These are phyloP conservation scores for Cladosporium sp. DNA, from an alignment of 2,329 filamentous ascomycete genomes.

Conservation along the genomic window DNA sequence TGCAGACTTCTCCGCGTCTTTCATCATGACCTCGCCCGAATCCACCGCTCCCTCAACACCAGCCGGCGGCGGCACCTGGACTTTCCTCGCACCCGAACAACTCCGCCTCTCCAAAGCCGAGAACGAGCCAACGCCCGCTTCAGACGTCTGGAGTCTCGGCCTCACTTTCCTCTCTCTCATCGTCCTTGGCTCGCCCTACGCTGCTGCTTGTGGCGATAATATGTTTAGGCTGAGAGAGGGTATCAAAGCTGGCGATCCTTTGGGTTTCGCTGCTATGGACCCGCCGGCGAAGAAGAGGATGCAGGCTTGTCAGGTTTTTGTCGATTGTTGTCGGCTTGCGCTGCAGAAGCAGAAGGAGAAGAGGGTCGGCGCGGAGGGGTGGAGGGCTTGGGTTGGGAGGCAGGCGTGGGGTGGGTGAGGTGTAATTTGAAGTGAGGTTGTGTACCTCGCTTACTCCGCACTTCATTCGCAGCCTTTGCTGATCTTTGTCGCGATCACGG, in stretches of 20 bases:
- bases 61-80: slow-evolving; percentile 44
- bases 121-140: slow-evolving; percentile 30
- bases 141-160: slow-evolving; percentile 44
- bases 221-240: slow-evolving; percentile 41
- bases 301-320: slow-evolving; percentile 30
- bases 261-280: slow-evolving; percentile 38
- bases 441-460: too few relatives aligned
- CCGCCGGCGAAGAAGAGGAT: slow-evolving; percentile 29
- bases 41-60: slow-evolving; percentile 16
- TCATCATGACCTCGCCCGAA: slow-evolving; percentile 21
- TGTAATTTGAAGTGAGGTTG: too few relatives aligned
- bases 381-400: slow-evolving; percentile 30
- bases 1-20: slow-evolving; percentile 43
- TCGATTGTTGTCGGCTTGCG: slow-evolving; percentile 36
- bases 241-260: slow-evolving; percentile 39
- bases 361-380: slow-evolving; percentile 26
- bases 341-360: slow-evolving; percentile 33
- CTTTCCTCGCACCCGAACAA: slow-evolving; percentile 40
- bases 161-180: slow-evolving; percentile 42
- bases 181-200: slow-evolving; percentile 40
- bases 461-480: too few relatives aligned
- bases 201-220: slow-evolving; percentile 35
- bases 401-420: slow-evolving; percentile 15
- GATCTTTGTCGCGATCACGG: too few relatives aligned
- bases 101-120: slow-evolving; percentile 25